phyloP scores from a whole-genome alignment of 495 filamentous ascomycete genomes.

The Wilcoxina mikolae region DNA sequence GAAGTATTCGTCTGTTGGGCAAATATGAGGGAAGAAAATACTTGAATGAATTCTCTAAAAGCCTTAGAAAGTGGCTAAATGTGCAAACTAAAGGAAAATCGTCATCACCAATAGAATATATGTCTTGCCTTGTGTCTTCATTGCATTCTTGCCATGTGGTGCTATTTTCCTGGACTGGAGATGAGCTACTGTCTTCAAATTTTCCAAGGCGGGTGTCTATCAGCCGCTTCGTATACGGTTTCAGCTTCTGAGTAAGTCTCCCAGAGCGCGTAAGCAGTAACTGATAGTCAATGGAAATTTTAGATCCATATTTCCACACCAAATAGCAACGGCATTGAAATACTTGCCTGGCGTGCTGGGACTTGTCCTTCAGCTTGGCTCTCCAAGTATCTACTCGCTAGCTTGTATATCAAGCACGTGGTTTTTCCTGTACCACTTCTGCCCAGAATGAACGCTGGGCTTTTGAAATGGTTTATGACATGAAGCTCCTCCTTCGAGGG shows the following conservation, averaged over 20 bases:
- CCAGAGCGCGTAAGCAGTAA: constrained; percentile 33
- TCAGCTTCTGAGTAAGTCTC: constrained; percentile 29
- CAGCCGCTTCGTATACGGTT: constrained; percentile 26
- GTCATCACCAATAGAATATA: constrained; percentile 21
- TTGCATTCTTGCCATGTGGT: constrained; percentile 5
- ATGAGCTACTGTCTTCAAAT: too few relatives aligned
- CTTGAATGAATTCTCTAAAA: constrained; percentile 30
- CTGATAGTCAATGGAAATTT: constrained; percentile 11
- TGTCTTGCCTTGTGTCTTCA: constrained; percentile 10
- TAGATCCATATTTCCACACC: neutral
- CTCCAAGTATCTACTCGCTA: constrained; percentile 27
- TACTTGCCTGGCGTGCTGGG: constrained; percentile 29
- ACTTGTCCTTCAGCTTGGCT: constrained; percentile 4
- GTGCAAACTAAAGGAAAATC: constrained; percentile 35
- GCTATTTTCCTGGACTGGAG: neutral
- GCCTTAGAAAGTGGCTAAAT: constrained; percentile 29
- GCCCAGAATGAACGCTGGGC: constrained; percentile 32
- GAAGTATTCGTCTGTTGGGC: too few relatives aligned
- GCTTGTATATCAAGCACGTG: constrained; percentile 33
- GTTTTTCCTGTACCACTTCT: constrained; percentile 37
- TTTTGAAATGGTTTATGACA: constrained; percentile 29
- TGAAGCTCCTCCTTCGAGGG: constrained; percentile 29
- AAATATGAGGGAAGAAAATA: constrained; percentile 1
- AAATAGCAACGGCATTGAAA: too few relatives aligned
- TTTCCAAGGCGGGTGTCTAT: constrained; percentile 20